phyloP scores from a whole-genome alignment of 257 asterid genomes.

The Solanum commersonii region DNA sequence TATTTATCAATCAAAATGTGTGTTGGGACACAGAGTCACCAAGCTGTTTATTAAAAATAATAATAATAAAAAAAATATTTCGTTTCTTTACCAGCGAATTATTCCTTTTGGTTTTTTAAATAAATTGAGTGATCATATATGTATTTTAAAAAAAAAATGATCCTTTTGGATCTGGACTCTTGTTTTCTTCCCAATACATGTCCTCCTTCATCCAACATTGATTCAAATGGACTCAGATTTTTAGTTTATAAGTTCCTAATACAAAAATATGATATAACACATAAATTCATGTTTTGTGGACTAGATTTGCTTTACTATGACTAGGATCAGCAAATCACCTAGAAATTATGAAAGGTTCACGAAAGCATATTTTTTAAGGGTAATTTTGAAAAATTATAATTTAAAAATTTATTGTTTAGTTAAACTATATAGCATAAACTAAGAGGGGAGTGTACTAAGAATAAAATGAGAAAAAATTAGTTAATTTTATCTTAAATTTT shows the following conservation, averaged over 20 bases:
- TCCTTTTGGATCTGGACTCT: background rate
- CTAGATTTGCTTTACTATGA: no score
- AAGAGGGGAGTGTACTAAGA: accelerated
- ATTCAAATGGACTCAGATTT: background rate
- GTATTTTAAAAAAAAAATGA: no score
- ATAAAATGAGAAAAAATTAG: no score
- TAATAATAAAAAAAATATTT: background rate
- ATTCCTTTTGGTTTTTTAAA: no score
- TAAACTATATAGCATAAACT: no score
- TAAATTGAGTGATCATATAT: background rate
- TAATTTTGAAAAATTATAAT: no score
- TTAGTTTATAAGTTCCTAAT: background rate
- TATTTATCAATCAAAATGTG: background rate
- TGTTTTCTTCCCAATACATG: background rate
- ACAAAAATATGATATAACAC: no score
- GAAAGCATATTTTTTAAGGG: no score
- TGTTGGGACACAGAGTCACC: background rate
- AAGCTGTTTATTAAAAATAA: background rate
- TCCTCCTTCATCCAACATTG: background rate
- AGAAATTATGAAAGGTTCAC: background rate
- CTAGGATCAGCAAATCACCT: background rate
- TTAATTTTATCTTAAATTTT: no score
- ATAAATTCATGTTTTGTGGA: no score
- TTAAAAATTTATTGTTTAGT: no score
- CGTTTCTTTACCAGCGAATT: no score